Base-by-base conservation (phyloP, 495 filamentous ascomycete species). In the Cryomyces minteri region DNA sequence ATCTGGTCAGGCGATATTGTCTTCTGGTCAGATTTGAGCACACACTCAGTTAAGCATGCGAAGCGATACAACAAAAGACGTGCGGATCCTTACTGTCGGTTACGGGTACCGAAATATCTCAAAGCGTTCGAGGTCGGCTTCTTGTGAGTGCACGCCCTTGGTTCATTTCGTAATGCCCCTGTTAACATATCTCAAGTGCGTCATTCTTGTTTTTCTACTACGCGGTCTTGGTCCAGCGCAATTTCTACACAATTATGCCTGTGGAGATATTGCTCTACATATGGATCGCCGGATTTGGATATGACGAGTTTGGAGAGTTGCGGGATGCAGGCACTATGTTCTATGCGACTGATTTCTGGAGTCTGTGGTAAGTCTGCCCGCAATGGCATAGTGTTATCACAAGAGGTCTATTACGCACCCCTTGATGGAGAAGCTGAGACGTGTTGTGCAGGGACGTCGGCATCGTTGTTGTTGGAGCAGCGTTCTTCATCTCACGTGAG, bases 261-360 rank as follows among this genome's bases (percentile, higher is more conserved):
- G 37, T 68, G 4, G 77, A 81, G 53, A 50, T 72, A 38, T 47
- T 73, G 5, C 60, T 82, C 32, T 78, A 76, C 51, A 57, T 80
- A 38, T 80, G 76, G 82, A 82, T 94, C 52, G 74, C 79, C 28
- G 82, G 84, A 1, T 95, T 94, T 68, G 76, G 77, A 6, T 88
- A 88, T 52, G 85, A 94, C 50, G 88, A 88, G 58, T 59, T 93
- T 44, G 79, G 80, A 46, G 81, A 87, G 44, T 79, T 86, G 52
- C 70, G 75, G 40, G 87, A 94, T 63, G 83, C 85, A 6, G 87
- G 87, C 0, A 53, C 80, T 12, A 62, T 84, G 31, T 87, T 94
- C 58, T 94, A 93, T 54, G 75, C 80, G 12, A 74, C 80, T 40
- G 86, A 92, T 55, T 82, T 94, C 46, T 95, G 88, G 87, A 88